Base-by-base conservation (phyloP, 1,139 yeast genomes). In the Scheffersomyces illinoinensis region DNA sequence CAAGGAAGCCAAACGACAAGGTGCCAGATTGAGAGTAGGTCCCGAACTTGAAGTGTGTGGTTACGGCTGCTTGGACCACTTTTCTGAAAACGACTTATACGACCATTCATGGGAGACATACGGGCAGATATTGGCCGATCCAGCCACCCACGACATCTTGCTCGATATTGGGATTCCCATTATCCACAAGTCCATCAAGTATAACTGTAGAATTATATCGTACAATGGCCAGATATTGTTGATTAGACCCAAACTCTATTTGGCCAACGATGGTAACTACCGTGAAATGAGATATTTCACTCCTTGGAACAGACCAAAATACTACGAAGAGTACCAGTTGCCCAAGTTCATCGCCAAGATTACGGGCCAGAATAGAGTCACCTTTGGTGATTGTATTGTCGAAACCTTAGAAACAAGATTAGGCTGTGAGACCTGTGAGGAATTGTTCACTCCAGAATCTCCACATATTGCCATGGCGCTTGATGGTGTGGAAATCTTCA, bases 381-480 rank as follows among this genome's bases (percentile, higher is more conserved):
- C 84, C 43, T 88, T 95, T 73, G 99, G 99, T 56, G 98, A 95
- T 77, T 96, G 97, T 61, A 89, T 92, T 7, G 78, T 95, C 56
- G 86, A 89, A 59, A 90, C 97, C 0, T 73, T 86, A 61, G 98
- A 93, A 68, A 92, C 98, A 0, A 87, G 90, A 55, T 82, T 95
- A 61, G 99, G 99, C 14, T 92, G 93, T 58, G 99, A 95, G 75
- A 95, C 99, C 2, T 95, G 99, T 73, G 99, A 95, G 72, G 99
- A 95, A 74, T 80, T 95, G 60, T 95, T 95, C 75, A 95, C 99
- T 0, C 99, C 99, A 0, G 89, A 92, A 65, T 88, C 97, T 10
- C 99, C 99, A 2, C 98, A 95, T 72, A 91, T 95, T 60, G 86
- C 87, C 46, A 88, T 95, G 91, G 86, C 97, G 0, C 79, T 95